Evolutionary conservation across 2,329 filamentous ascomycete species (phyloP).

Genomic region (Beauveria pseudobassiana): DNA sequence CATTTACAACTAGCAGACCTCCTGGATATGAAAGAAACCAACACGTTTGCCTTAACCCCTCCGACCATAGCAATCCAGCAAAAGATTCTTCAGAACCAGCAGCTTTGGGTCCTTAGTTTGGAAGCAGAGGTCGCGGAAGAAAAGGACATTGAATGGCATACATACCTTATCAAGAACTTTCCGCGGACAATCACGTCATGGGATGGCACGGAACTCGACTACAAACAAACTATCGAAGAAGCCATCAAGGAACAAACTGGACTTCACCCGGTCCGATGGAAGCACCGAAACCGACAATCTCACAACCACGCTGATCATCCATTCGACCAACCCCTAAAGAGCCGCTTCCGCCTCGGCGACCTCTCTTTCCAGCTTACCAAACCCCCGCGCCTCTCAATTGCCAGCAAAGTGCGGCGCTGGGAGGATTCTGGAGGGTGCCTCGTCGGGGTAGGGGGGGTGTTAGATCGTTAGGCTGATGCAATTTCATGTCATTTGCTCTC

Average conservation of each 20-base stretch:
- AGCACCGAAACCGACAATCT: neutral
- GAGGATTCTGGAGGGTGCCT: too few species aligned
- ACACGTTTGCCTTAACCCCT: neutral
- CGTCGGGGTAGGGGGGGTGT: too few species aligned
- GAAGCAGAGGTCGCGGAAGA: neutral
- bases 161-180: neutral
- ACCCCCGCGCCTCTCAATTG: neutral
- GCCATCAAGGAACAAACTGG: neutral
- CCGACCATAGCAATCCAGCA: neutral
- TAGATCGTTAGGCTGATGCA: too few species aligned
- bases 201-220: neutral
- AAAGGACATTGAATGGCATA: conserved; percentile 5
- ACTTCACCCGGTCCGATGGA: neutral
- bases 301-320: neutral
- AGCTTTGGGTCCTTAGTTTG: neutral
- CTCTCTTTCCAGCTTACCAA: neutral
- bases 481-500: too few species aligned
- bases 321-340: neutral
- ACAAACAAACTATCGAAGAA: neutral
- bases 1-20: neutral
- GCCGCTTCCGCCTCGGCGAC: neutral
- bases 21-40: neutral
- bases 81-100: neutral
- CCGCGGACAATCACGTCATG: neutral
- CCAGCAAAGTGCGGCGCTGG: too few species aligned